phyloP scores from a whole-genome alignment of 129 eudicot species.

The Saussurea involucrata region DNA sequence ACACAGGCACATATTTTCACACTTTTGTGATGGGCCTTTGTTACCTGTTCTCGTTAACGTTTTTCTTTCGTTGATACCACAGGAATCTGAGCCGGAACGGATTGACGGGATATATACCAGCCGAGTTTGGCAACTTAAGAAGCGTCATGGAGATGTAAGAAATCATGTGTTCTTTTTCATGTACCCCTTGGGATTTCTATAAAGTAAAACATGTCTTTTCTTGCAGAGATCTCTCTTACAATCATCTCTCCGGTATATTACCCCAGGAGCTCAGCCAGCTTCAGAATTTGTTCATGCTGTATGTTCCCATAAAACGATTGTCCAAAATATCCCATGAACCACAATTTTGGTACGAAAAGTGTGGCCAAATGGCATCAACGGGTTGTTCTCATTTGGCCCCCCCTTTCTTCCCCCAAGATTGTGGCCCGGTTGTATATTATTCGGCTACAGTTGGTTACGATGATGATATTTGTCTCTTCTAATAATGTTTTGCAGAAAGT shows the following conservation, averaged over 20 bases:
- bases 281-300: slow-evolving; percentile 83
- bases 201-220: not conserved
- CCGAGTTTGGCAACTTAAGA: slow-evolving; percentile 90
- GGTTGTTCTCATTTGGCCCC: not conserved
- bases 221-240: slow-evolving; percentile 77
- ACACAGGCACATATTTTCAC: too few species aligned
- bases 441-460: not conserved
- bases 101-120: slow-evolving; percentile 68
- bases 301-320: slow-evolving; percentile 19
- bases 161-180: not conserved
- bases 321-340: not conserved
- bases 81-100: slow-evolving; percentile 82
- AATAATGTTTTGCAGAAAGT: slow-evolving; percentile 45
- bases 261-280: slow-evolving; percentile 92
- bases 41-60: not conserved
- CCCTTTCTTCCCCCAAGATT: not conserved
- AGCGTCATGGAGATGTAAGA: slow-evolving; percentile 90
- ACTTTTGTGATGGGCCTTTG: not conserved
- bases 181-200: not conserved
- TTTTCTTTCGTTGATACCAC: not conserved
- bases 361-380: not conserved
- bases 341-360: not conserved
- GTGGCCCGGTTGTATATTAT: not conserved
- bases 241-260: slow-evolving; percentile 70
- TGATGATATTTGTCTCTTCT: not conserved